Evolutionary conservation across 202 grass and related monocot genomes (phyloP), one percentile per base, ranked within the genome.

Genomic region (Musa balbisiana): DNA sequence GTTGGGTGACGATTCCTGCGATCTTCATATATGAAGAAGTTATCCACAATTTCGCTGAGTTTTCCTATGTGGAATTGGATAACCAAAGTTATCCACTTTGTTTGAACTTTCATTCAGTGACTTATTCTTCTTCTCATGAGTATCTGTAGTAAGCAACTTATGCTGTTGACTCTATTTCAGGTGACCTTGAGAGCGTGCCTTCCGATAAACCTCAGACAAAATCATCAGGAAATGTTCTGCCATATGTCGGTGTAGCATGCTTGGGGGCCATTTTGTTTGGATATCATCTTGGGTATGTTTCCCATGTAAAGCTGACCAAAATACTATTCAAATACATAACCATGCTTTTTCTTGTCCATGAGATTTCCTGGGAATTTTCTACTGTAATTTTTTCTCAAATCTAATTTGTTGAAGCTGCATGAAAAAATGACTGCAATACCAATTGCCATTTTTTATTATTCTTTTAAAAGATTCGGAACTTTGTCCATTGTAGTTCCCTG

Each of bases 221-320:
- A 83, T 88, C 95, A 64, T 99, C 95, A 16, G 91, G 85, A 63
- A 91, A 59, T 82, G 95, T 99, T 81, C 79, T 99, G 24, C 89
- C 87, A 76, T 99, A 94, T 80, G 95, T 99, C 76, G 95, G 85
- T 25, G 89, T 99, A 80, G 95, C 95, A 78, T 99, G 95, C 60
- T 91, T 99, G 79, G 91, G 95, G 51, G 91, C 95, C 72, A 90
- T 99, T 88, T 52, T 99, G 55, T 99, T 99, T 86, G 95, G 95
- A 63, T 99, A 94, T 74, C 95, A 99, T 87, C 91, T 99, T 66
- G 95, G 86, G 95, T 99, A 90, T 87, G 82, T 72, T 58, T 55
- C 24, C 59, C 22, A 82, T 0, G 10, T 49, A n/a, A 43, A 23
- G 6, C 33, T 22, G 52, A 23, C 22, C 6, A 33, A 14, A 17